These are phyloP conservation scores for Adenanthera pavonina DNA, from an alignment of 306 rosid species.

Conservation along the genomic window DNA sequence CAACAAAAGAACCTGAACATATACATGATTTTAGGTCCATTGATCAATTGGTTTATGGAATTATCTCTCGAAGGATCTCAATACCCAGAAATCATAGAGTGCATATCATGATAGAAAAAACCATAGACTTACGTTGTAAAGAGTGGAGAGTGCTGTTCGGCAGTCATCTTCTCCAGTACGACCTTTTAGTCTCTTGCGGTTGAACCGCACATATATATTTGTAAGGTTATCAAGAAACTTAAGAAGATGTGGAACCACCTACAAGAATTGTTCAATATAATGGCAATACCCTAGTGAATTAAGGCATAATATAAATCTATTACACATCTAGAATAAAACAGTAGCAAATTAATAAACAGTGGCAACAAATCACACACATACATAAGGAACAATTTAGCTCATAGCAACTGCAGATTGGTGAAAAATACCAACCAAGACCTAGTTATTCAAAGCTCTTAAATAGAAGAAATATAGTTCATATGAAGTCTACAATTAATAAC, in stretches of 20 bases:
- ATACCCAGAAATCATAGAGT: slow-evolving; percentile 14
- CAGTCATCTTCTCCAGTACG: slow-evolving; percentile 97
- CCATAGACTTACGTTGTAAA: slow-evolving; percentile 67
- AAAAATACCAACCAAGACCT: neutral
- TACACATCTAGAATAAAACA: slow-evolving; percentile 4
- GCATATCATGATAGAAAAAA: slow-evolving; percentile 10
- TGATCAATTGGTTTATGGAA: slow-evolving; percentile 7
- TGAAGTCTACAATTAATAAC: neutral
- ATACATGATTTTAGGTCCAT: slow-evolving; percentile 20
- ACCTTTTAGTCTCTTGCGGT: slow-evolving; percentile 98
- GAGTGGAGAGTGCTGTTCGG: slow-evolving; percentile 90
- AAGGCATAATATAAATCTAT: slow-evolving; percentile 5
- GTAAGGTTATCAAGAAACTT: slow-evolving; percentile 96
- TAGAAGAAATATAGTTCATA: neutral
- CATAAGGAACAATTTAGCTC: slow-evolving; percentile 18
- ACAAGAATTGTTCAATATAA: slow-evolving; percentile 22
- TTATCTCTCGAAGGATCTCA: slow-evolving; percentile 22
- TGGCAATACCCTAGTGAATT: slow-evolving; percentile 21
- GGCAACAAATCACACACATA: slow-evolving; percentile 24
- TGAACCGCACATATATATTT: slow-evolving; percentile 92
- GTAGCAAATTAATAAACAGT: slow-evolving; percentile 1
- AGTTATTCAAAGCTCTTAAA: neutral
- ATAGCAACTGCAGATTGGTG: slow-evolving; percentile 5
- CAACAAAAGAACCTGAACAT: slow-evolving; percentile 79
- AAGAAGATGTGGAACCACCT: slow-evolving; percentile 97